These are phyloP conservation scores for Pleurotus ostreatus DNA, from an alignment of 768 basidiomycete species.

Conservation along the genomic window DNA sequence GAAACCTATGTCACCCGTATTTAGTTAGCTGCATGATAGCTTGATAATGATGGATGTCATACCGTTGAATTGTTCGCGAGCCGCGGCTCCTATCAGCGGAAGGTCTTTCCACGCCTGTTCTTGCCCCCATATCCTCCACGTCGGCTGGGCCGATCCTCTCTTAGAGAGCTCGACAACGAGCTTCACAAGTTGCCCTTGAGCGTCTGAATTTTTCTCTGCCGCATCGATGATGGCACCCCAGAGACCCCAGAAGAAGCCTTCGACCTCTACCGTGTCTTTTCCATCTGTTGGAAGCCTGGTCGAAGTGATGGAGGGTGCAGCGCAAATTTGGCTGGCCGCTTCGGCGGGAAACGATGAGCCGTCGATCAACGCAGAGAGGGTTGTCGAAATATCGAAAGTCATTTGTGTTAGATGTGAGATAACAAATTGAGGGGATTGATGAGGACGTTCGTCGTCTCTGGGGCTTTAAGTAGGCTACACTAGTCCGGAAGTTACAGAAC, in stretches of 20 bases:
- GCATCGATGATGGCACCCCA: neutral
- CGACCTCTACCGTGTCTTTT: neutral
- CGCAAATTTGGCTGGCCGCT: neutral
- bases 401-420: neutral
- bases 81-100: neutral
- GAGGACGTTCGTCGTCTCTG: too few relatives aligned
- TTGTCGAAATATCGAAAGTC: neutral
- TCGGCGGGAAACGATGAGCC: neutral
- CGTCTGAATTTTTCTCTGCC: neutral
- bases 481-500: too few relatives aligned
- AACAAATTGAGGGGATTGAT: too few relatives aligned
- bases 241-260: conserved; percentile 4
- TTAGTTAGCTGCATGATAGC: neutral
- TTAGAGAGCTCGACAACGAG: neutral
- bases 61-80: conserved; percentile 1
- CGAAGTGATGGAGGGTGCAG: neutral
- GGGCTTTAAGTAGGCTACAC: too few relatives aligned
- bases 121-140: conserved; percentile 4
- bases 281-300: neutral
- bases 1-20: neutral
- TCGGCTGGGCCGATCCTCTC: neutral
- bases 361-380: neutral
- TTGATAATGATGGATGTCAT: neutral
- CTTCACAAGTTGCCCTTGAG: neutral
- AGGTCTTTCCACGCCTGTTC: conserved; percentile 2